phyloP scores from a whole-genome alignment of 176 grass and related monocot genomes.

The Dactylis glomerata region DNA sequence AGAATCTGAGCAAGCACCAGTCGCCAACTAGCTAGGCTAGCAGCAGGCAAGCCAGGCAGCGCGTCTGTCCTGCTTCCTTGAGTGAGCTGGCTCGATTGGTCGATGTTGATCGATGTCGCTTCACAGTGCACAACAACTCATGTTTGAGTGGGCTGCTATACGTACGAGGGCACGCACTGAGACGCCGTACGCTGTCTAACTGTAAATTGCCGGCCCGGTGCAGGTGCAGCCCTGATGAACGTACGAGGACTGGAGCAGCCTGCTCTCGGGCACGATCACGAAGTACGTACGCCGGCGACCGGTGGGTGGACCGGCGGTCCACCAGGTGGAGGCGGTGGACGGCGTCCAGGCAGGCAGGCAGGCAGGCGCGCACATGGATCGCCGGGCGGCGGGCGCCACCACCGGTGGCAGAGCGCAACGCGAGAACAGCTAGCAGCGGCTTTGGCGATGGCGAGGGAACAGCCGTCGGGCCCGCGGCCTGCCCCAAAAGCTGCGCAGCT shows the following conservation, averaged over 20 bases:
- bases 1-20: background rate
- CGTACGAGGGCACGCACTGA: background rate
- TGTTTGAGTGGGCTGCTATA: background rate
- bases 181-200: background rate
- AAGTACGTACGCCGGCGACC: too few species aligned
- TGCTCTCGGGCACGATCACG: too few species aligned
- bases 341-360: background rate
- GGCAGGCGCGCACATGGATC: too few species aligned
- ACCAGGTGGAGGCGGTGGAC: background rate
- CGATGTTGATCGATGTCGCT: too few species aligned
- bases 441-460: background rate
- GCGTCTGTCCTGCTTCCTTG: background rate
- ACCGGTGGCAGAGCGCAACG: background rate
- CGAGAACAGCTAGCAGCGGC: background rate
- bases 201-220: too few species aligned
- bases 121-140: background rate
- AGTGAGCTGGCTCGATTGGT: too few species aligned
- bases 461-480: background rate
- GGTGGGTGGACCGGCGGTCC: background rate
- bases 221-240: background rate
- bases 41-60: background rate
- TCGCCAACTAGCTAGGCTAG: background rate
- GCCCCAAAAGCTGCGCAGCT: slow-evolving; percentile 25
- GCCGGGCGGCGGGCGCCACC: background rate
- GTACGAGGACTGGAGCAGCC: background rate